A percentile compares a stretch with the other conserved stretches of the same genome.
Evolutionary conservation across 2,329 filamentous ascomycete species (phyloP).

Genomic region (Microsporum canis): DNA sequence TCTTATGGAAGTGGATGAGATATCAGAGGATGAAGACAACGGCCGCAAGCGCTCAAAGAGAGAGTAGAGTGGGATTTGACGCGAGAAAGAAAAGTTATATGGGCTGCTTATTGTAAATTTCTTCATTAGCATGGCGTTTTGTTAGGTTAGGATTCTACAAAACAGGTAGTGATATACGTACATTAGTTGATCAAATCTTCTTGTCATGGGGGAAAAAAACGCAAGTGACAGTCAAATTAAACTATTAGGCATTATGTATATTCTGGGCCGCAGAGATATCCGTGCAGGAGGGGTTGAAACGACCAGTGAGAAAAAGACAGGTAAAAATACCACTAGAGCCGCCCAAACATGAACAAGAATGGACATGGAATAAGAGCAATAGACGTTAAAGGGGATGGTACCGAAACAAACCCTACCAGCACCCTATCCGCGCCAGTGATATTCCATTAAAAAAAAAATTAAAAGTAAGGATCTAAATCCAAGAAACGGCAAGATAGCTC

Average conservation of each 20-base stretch:
- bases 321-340: background rate
- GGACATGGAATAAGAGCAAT: background rate
- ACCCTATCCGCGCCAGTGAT: background rate
- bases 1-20: conserved; percentile 36
- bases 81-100: conserved; percentile 1
- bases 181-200: background rate
- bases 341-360: background rate
- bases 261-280: background rate
- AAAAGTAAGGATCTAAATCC: background rate
- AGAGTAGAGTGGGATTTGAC: background rate
- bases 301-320: background rate
- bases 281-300: background rate
- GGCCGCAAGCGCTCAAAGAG: background rate
- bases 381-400: background rate
- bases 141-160: background rate
- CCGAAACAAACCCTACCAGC: background rate
- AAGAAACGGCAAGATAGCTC: background rate
- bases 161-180: background rate
- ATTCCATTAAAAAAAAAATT: background rate
- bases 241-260: conserved; percentile 1
- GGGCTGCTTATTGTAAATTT: background rate
- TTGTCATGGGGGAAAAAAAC: background rate
- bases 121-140: conserved; percentile 1
- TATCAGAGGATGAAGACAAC: conserved; percentile 25
- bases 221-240: background rate